A percentile compares a stretch with the other conserved stretches of the same genome.
Evolutionary conservation across 2,329 filamentous ascomycete genomes (phyloP).

Genomic region (Zarea fungicola): DNA sequence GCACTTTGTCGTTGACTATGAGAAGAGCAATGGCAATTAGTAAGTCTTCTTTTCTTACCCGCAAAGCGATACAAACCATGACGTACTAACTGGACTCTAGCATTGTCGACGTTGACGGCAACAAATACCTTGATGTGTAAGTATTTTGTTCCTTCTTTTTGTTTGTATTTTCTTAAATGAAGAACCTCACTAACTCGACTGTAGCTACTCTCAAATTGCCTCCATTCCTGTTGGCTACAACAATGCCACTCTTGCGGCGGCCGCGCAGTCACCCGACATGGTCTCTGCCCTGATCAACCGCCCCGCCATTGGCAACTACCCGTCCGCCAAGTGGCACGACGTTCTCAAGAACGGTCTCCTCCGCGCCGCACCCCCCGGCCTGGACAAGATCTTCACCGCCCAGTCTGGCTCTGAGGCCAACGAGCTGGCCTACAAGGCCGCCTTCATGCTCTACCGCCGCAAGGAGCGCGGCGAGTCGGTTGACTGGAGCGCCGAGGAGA

Average conservation of each 20-base stretch:
- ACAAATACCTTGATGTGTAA: conserved; percentile 44
- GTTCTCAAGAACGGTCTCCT: conserved; percentile 68
- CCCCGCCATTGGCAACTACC: conserved; percentile 76
- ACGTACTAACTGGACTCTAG: background rate
- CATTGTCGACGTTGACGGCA: conserved; percentile 46
- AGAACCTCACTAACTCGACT: background rate
- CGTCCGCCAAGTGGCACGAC: conserved; percentile 67
- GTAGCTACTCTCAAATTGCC: conserved; percentile 71
- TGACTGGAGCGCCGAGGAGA: conserved; percentile 67
- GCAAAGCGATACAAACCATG: no score
- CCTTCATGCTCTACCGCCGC: conserved; percentile 76
- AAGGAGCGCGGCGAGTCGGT: conserved; percentile 63
- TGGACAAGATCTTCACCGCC: conserved; percentile 76
- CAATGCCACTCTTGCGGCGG: conserved; percentile 62
- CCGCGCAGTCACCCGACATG: conserved; percentile 67
- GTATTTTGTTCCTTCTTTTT: conserved; percentile 17
- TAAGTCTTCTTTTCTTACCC: background rate
- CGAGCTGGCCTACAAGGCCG: conserved; percentile 80
- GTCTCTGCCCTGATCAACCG: conserved; percentile 69
- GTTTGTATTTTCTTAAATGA: conserved; percentile 1
- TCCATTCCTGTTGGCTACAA: conserved; percentile 82
- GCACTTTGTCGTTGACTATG: conserved; percentile 49
- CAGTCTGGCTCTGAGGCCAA: conserved; percentile 78
- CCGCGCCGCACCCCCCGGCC: conserved; percentile 65
- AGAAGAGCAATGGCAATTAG: conserved; percentile 48